Base-by-base conservation (phyloP, 2,329 filamentous ascomycete species). In the Neofusicoccum parvum region DNA sequence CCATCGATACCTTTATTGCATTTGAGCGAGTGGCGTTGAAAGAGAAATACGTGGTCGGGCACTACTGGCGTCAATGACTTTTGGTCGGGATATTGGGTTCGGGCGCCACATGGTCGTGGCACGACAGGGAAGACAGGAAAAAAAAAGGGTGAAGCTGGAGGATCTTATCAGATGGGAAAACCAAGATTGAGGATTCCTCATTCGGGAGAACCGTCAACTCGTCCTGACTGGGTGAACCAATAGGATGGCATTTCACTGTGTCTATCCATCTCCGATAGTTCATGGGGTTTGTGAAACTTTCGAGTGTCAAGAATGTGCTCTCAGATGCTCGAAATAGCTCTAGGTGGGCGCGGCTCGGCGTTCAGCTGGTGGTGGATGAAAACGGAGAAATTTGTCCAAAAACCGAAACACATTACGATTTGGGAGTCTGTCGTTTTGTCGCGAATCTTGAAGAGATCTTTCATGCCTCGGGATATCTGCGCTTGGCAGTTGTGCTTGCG, bases 1-100 rank as follows among this genome's bases (percentile, higher is more conserved):
- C 20, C 27, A 34, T 59, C 46, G 45, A 51, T 41, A 41, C 20
- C 34, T 48, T 54, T 43, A n/a, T 65, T 65, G 63, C 63, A 65
- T 65, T 59, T 59, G 63, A 65, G 63, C 63, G 63, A 50, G 36
- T 49, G 63, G 63, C 63, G 63, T 65, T 59, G 23, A 50, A 39
- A 65, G 45, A 49, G 36, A 46, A 56, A 20, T 36, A 32, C 53
- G 53, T 5, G 15, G 17, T 62, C 6, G 56, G 43, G 56, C 56
- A 60, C 27, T 36, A 48, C 17, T 11, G 59, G 59, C 46, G 59
- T 62, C 59, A 62, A 27, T 17, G 34, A 15, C 36, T 51, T 41
- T 50, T 23, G 23, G 11, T 54, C 34, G 34, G 54, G n/a, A 6
- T 15, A 15, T 62, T 20, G 14, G 32, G 9, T 37, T 15, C 15